A percentile compares a stretch with the other conserved stretches of the same genome.
Evolutionary conservation across 1,284 basidiomycete species (phyloP).

Genomic region (Tylopilus sp.): DNA sequence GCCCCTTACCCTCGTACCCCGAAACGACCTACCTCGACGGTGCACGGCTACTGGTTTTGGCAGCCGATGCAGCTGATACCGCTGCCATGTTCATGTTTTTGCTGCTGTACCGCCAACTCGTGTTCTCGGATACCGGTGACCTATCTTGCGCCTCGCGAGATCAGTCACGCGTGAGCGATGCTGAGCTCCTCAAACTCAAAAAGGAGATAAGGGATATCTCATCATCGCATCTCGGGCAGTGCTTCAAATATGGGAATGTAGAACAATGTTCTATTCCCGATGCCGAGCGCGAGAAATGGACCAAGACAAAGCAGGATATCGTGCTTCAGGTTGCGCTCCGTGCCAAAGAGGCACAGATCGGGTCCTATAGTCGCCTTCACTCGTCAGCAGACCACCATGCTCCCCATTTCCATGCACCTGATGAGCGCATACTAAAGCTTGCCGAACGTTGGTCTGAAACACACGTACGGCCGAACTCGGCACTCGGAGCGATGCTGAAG

Average conservation of each 20-base stretch:
- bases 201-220: conserved; percentile 75
- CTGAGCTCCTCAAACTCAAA: conserved; percentile 60
- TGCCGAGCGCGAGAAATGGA: conserved; percentile 46
- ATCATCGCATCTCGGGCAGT: conserved; percentile 54
- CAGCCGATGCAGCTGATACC: conserved; percentile 72
- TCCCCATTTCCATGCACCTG: conserved; percentile 38
- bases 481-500: conserved; percentile 57
- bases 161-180: conserved; percentile 38
- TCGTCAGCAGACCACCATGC: conserved; percentile 12
- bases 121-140: conserved; percentile 43
- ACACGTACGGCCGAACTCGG: conserved; percentile 54
- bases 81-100: conserved; percentile 78
- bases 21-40: conserved; percentile 86
- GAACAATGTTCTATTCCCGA: conserved; percentile 25
- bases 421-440: conserved; percentile 49
- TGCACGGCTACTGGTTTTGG: conserved; percentile 65
- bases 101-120: conserved; percentile 74
- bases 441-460: conserved; percentile 63
- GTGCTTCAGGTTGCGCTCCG: conserved; percentile 65
- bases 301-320: conserved; percentile 52
- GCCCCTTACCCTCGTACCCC: conserved; percentile 51
- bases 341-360: conserved; percentile 44
- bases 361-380: conserved; percentile 9
- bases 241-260: conserved; percentile 40
- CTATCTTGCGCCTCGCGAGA: conserved; percentile 20